A percentile compares a stretch with the other conserved stretches of the same genome.
Conservation (phyloP, 352 stramenopile species). For the Globisporangium alternatum region DNA sequence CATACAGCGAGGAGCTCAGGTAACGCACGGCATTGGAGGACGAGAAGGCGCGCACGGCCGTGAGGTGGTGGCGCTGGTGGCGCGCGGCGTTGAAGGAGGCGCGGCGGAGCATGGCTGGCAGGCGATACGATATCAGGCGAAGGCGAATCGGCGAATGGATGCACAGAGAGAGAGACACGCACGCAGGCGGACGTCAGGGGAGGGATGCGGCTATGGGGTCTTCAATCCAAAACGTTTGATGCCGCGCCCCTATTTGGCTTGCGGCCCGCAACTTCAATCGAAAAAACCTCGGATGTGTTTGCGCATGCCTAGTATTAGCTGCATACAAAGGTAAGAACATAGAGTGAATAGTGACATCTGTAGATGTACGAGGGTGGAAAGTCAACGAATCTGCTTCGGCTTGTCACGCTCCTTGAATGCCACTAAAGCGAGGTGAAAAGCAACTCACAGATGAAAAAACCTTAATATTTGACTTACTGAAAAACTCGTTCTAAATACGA, state of each 20-base stretch:
- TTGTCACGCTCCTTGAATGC: conserved; percentile 20
- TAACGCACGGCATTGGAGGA: conserved; percentile 26
- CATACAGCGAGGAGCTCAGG: neutral
- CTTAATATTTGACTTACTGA: neutral
- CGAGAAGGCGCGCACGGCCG: conserved; percentile 40
- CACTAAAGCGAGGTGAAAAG: conserved; percentile 6
- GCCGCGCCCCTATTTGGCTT: neutral
- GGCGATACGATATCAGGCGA: neutral
- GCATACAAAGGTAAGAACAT: neutral
- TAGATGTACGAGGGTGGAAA: neutral
- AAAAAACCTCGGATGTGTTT: too few relatives aligned
- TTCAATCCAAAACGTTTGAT: conserved; percentile 6
- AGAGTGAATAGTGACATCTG: conserved; percentile 2
- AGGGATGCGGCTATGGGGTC: neutral
- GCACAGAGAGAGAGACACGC: neutral
- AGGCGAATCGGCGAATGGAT: conserved; percentile 8
- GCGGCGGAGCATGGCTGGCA: conserved; percentile 4
- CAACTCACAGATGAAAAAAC: conserved; percentile 1
- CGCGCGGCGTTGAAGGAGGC: conserved; percentile 19
- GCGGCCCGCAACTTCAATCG: too few relatives aligned
- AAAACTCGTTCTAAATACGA: conserved; percentile 1
- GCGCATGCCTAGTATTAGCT: too few relatives aligned
- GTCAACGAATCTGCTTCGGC: neutral
- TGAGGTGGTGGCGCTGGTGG: conserved; percentile 5
- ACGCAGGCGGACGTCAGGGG: neutral